A percentile compares a stretch with the other conserved stretches of the same genome.
Evolutionary conservation across 164 flowering plant species (phyloP).

Genomic region (Akebia trifoliata): DNA sequence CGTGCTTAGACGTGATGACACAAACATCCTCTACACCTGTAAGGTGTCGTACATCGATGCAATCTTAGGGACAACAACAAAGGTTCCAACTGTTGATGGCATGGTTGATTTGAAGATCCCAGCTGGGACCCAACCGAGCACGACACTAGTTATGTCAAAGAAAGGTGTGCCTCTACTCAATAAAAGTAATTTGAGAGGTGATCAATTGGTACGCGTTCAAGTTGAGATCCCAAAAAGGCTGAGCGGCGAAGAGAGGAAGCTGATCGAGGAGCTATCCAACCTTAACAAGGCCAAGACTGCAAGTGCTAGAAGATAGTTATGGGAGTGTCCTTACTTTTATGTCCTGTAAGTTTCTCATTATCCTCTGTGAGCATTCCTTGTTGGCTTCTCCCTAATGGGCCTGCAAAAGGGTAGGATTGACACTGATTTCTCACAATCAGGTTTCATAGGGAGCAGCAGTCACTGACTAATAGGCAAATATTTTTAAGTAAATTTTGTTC

Average conservation of each 20-base stretch:
- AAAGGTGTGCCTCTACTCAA: constrained; percentile 82
- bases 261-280: constrained; percentile 73
- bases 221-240: constrained; percentile 87
- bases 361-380: neutral
- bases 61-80: constrained; percentile 74
- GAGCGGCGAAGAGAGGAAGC: constrained; percentile 78
- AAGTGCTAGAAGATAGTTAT: constrained; percentile 35
- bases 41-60: constrained; percentile 90
- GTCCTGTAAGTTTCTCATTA: neutral
- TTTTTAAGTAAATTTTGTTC: too few species aligned
- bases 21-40: constrained; percentile 82
- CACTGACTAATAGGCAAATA: too few species aligned
- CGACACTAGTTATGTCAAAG: constrained; percentile 87
- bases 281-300: constrained; percentile 65
- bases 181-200: constrained; percentile 77
- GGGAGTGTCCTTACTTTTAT: neutral
- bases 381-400: neutral
- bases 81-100: constrained; percentile 96
- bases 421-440: neutral
- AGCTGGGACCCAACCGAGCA: constrained; percentile 84
- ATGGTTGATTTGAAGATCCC: constrained; percentile 86
- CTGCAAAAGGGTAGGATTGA: neutral
- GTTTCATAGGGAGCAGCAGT: neutral
- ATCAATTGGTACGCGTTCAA: constrained; percentile 86
- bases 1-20: constrained; percentile 83